A percentile compares a stretch with the other conserved stretches of the same genome.
These are phyloP conservation scores for Volvariella surrecta DNA, from an alignment of 1,284 basidiomycete genomes.

Conservation along the genomic window DNA sequence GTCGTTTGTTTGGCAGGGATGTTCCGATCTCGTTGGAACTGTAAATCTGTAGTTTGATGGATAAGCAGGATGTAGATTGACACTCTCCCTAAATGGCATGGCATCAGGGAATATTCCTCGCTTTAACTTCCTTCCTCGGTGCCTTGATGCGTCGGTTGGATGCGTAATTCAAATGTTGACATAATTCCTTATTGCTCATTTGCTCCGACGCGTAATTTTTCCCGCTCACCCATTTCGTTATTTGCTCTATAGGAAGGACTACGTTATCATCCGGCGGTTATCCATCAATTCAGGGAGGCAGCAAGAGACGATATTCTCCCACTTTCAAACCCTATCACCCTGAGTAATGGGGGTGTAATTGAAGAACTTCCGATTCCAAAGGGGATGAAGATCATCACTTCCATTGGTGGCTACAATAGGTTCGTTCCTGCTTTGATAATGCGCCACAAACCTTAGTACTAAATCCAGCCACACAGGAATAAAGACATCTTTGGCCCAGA, in stretches of 20 bases:
- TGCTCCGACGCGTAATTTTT: conserved; percentile 11
- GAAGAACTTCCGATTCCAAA: conserved; percentile 27
- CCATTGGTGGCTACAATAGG: conserved; percentile 34
- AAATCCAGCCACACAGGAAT: conserved; percentile 18
- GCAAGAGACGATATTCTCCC: conserved; percentile 33
- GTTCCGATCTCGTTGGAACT: no score
- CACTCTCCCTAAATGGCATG: no score
- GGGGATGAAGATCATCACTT: conserved; percentile 25
- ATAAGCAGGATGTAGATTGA: no score
- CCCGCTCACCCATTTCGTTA: conserved; percentile 11
- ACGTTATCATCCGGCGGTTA: conserved; percentile 27
- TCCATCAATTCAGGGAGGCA: conserved; percentile 25
- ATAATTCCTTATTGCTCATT: neutral
- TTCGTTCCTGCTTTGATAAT: conserved; percentile 10
- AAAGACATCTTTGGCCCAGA: conserved; percentile 41
- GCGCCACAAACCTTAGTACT: conserved; percentile 4
- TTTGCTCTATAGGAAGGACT: conserved; percentile 26
- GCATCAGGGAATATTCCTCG: no score
- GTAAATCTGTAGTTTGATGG: no score
- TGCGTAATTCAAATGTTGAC: no score
- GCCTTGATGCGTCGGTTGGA: neutral
- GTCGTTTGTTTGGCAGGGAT: neutral
- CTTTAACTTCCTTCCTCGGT: neutral
- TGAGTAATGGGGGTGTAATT: conserved; percentile 24
- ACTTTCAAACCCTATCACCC: conserved; percentile 30